Percentiles rank a stretch among this genome's conserved stretches.
Conservation (phyloP, 2,329 filamentous ascomycete genomes). For the Verticillium longisporum region DNA sequence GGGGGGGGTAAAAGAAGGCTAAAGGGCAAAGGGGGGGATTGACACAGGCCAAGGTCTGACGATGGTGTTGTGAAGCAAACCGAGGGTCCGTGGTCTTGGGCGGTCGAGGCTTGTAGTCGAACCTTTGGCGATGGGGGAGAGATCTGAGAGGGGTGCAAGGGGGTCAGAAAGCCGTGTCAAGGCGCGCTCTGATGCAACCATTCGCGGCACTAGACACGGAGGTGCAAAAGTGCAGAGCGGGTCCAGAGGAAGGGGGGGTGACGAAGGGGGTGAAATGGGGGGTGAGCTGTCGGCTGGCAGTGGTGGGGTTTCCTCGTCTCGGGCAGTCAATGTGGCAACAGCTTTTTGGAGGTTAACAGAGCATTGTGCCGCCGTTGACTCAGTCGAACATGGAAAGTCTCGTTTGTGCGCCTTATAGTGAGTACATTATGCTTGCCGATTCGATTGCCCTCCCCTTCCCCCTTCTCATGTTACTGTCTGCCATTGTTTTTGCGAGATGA, state of each 20-base stretch:
- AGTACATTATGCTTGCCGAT: too few species aligned
- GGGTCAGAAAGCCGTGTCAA: neutral
- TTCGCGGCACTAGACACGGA: neutral
- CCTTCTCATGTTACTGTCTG: too few species aligned
- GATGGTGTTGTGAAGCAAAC: neutral
- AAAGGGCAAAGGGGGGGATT: neutral
- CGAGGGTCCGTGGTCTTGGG: neutral
- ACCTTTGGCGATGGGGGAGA: neutral
- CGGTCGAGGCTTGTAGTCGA: neutral
- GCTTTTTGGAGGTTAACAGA: neutral
- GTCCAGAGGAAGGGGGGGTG: too few species aligned
- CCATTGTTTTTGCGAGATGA: too few species aligned
- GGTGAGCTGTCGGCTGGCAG: neutral
- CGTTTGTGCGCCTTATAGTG: too few species aligned
- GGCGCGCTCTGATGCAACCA: slow-evolving; percentile 1
- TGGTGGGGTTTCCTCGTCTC: neutral
- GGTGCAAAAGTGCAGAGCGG: neutral
- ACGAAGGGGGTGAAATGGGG: neutral
- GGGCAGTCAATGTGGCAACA: neutral
- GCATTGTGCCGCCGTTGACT: too few species aligned
- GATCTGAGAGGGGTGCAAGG: neutral
- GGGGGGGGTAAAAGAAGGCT: neutral
- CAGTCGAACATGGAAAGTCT: too few species aligned
- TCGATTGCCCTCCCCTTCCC: too few species aligned
- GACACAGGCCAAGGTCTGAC: neutral